phyloP scores from a whole-genome alignment of 2,329 filamentous ascomycete species.

The Fusarium sambucinum region DNA sequence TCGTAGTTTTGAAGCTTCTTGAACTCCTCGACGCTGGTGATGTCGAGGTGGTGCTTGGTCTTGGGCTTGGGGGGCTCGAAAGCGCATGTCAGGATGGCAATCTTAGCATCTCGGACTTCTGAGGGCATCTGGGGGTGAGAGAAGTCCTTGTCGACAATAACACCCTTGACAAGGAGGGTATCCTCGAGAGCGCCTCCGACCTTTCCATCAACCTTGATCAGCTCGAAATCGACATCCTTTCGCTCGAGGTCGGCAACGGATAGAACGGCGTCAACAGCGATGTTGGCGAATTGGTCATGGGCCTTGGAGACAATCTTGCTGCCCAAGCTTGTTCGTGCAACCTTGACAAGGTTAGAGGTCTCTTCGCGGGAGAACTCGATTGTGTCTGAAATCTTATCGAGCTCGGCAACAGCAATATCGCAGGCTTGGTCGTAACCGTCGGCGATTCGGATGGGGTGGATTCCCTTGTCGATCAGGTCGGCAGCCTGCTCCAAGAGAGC shows the following conservation, averaged over 20 bases:
- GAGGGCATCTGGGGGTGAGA: conserved; percentile 99
- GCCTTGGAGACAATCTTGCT: conserved; percentile 99
- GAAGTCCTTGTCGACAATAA: conserved; percentile 99
- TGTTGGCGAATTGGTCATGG: conserved; percentile 97
- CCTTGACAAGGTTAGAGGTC: conserved; percentile 89
- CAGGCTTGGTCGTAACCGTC: conserved; percentile 98
- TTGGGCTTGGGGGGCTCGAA: conserved; percentile 99
- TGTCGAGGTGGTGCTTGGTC: conserved; percentile 99
- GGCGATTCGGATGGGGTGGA: conserved; percentile 97
- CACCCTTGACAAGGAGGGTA: conserved; percentile 93
- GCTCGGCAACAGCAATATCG: conserved; percentile 91
- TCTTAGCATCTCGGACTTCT: conserved; percentile 93
- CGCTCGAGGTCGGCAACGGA: conserved; percentile 96
- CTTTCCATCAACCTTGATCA: conserved; percentile 99
- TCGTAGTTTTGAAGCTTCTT: conserved; percentile 98
- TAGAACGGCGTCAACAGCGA: conserved; percentile 95
- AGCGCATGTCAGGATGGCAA: conserved; percentile 96
- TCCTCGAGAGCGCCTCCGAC: conserved; percentile 95
- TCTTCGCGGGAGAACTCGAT: conserved; percentile 86
- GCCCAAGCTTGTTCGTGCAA: conserved; percentile 93
- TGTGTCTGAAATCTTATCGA: conserved; percentile 92
- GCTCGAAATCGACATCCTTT: conserved; percentile 97
- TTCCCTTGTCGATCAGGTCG: conserved; percentile 99
- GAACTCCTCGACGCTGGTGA: conserved; percentile 96
- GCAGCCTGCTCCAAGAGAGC: conserved; percentile 96